A percentile compares a stretch with the other conserved stretches of the same genome.
Conservation (phyloP, 2,329 filamentous ascomycete species). For the Cercospora sojina region DNA sequence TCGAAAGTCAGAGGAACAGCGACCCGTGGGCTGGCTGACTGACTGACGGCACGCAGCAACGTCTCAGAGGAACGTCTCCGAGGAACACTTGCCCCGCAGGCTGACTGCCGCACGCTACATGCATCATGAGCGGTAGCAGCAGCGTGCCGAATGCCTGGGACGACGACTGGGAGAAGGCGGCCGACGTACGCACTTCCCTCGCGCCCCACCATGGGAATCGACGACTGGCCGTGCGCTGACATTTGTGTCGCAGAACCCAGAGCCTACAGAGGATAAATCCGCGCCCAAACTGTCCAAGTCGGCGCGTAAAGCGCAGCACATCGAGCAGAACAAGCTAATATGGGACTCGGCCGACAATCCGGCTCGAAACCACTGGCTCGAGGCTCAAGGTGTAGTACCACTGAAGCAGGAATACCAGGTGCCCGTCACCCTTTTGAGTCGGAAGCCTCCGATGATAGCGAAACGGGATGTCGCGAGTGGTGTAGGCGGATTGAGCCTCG, state of each 20-base stretch:
- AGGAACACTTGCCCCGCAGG: conserved; percentile 4
- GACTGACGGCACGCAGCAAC: background rate
- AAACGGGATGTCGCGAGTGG: conserved; percentile 55
- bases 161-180: conserved; percentile 81
- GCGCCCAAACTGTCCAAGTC: conserved; percentile 64
- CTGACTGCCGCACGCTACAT: conserved; percentile 5
- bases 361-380: conserved; percentile 72
- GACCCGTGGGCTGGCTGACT: background rate
- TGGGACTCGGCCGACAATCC: conserved; percentile 88
- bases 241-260: conserved; percentile 40
- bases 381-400: conserved; percentile 62
- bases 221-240: conserved; percentile 25
- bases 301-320: conserved; percentile 75
- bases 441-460: conserved; percentile 67
- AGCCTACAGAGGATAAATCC: conserved; percentile 30
- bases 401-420: conserved; percentile 72
- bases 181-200: conserved; percentile 57
- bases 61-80: background rate
- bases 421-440: conserved; percentile 78
- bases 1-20: background rate
- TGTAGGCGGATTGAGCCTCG: conserved; percentile 46
- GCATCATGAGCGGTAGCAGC: conserved; percentile 45
- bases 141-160: conserved; percentile 79
- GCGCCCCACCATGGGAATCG: background rate
- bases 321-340: conserved; percentile 77